These are phyloP conservation scores for Gyrodon lividus DNA, from an alignment of 768 basidiomycete genomes.

Conservation along the genomic window DNA sequence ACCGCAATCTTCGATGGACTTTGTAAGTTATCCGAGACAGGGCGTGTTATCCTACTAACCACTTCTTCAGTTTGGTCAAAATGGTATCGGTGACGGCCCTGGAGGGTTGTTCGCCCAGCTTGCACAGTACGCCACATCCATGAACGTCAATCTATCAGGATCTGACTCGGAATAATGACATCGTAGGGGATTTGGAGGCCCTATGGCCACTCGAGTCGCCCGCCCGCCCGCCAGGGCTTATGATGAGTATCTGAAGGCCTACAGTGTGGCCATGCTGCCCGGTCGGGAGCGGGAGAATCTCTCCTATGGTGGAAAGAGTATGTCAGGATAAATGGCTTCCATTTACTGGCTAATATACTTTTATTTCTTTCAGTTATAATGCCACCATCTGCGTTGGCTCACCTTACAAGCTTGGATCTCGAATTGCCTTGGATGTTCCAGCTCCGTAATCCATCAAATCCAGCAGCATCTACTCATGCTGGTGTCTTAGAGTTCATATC, in stretches of 20 bases:
- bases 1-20: conserved; percentile 36
- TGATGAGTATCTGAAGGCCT: conserved; percentile 92
- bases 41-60: conserved; percentile 2
- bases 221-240: conserved; percentile 69
- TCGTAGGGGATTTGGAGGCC: conserved; percentile 53
- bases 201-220: conserved; percentile 45
- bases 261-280: conserved; percentile 92
- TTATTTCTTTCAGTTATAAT: conserved; percentile 71
- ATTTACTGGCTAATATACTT: conserved; percentile 8
- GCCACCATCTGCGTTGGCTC: conserved; percentile 93
- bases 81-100: conserved; percentile 47
- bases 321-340: conserved; percentile 38
- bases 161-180: conserved; percentile 18
- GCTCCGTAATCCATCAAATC: conserved; percentile 84
- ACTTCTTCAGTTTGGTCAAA: conserved; percentile 34
- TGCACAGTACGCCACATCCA: conserved; percentile 47
- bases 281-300: conserved; percentile 85
- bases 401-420: conserved; percentile 82
- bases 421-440: conserved; percentile 96
- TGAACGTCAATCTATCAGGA: neutral
- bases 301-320: conserved; percentile 97
- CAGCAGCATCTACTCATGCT: conserved; percentile 85
- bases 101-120: conserved; percentile 65
- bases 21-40: conserved; percentile 26
- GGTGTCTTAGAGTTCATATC: conserved; percentile 99